These are phyloP conservation scores for Termitomyces sp. DNA, from an alignment of 768 basidiomycete species.

Conservation along the genomic window DNA sequence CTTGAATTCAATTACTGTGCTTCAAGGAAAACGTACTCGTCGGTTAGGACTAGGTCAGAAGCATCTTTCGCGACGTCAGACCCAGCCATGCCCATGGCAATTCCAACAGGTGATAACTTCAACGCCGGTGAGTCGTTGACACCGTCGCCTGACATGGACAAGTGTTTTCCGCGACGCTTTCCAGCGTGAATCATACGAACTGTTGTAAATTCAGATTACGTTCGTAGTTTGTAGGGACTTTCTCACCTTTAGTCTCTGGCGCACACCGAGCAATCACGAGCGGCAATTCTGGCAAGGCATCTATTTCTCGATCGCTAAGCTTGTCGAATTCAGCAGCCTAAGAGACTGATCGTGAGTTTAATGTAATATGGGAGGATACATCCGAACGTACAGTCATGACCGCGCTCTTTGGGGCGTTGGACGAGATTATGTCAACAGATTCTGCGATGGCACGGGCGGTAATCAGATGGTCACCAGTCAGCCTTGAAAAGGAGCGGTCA, in stretches of 20 bases:
- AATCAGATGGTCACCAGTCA: slow-evolving; percentile 48
- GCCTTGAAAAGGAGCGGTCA: slow-evolving; percentile 25
- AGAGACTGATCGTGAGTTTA: not conserved
- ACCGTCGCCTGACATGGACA: slow-evolving; percentile 54
- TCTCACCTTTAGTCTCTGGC: slow-evolving; percentile 39
- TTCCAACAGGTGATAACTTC: slow-evolving; percentile 48
- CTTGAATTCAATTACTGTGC: too few species aligned
- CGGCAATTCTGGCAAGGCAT: slow-evolving; percentile 42
- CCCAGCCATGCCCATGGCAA: slow-evolving; percentile 54
- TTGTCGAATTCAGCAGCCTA: slow-evolving; percentile 44
- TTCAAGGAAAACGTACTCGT: slow-evolving; percentile 30
- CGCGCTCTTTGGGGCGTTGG: slow-evolving; percentile 30
- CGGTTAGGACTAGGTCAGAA: slow-evolving; percentile 49
- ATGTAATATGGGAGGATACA: not conserved
- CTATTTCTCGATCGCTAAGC: slow-evolving; percentile 46
- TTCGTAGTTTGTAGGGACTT: not conserved
- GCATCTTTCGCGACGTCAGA: slow-evolving; percentile 53
- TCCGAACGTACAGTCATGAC: slow-evolving; percentile 26
- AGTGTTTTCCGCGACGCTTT: slow-evolving; percentile 44
- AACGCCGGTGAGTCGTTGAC: slow-evolving; percentile 58
- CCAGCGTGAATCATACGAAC: slow-evolving; percentile 54
- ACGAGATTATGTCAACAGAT: slow-evolving; percentile 39
- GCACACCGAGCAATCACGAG: slow-evolving; percentile 57
- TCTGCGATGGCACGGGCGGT: slow-evolving; percentile 49
- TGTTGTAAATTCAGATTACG: not conserved